phyloP scores from a whole-genome alignment of 768 basidiomycete species.

The Tricholoma bakamatsutake region DNA sequence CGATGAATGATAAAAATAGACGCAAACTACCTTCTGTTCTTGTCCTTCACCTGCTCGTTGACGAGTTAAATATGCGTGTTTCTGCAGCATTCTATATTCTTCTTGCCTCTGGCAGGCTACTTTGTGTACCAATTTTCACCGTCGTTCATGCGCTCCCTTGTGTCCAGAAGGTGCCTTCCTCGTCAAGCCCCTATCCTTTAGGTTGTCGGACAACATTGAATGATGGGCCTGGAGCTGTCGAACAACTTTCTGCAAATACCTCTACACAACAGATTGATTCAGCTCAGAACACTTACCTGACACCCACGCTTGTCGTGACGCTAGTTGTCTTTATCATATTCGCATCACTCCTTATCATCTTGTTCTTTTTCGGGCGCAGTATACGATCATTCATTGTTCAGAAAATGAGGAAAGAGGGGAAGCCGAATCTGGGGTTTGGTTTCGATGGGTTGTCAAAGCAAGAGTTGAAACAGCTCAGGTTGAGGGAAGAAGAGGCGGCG shows the following conservation, averaged over 20 bases:
- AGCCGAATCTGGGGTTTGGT: constrained; percentile 9
- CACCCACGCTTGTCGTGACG: constrained; percentile 14
- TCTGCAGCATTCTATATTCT: constrained; percentile 1
- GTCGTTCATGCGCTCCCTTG: constrained; percentile 1
- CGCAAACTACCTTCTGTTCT: background rate
- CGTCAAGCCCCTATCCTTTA: background rate
- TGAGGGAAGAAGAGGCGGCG: constrained; percentile 12
- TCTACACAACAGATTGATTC: background rate
- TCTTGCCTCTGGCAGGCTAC: constrained; percentile 4
- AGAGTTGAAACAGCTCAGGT: constrained; percentile 9
- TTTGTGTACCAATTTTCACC: background rate
- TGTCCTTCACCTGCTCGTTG: background rate
- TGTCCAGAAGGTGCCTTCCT: background rate
- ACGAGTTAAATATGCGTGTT: constrained; percentile 2
- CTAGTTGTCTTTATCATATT: constrained; percentile 14
- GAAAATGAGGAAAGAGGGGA: constrained; percentile 9
- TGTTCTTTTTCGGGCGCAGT: constrained; percentile 14
- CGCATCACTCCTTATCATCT: constrained; percentile 10
- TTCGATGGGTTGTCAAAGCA: constrained; percentile 19
- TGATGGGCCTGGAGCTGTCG: background rate
- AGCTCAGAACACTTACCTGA: constrained; percentile 3
- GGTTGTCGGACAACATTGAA: background rate
- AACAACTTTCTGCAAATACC: background rate
- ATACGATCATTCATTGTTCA: constrained; percentile 4
- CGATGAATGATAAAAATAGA: background rate